These are phyloP conservation scores for Solanum hybrid DNA, from an alignment of 305 asterid species.

Conservation along the genomic window DNA sequence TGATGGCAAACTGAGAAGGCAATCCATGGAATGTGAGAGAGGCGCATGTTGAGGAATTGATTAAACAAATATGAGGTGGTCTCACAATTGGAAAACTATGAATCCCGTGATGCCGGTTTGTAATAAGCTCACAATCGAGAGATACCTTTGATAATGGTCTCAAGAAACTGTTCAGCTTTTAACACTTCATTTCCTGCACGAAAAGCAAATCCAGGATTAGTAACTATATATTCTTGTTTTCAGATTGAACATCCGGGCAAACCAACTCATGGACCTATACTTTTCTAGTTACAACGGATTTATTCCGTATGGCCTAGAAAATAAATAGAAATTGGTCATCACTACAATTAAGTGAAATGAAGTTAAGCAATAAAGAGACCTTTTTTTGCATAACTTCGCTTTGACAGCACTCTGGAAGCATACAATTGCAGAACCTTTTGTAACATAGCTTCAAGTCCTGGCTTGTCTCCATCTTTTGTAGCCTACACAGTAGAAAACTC, in stretches of 20 bases:
- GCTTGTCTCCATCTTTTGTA: conserved; percentile 84
- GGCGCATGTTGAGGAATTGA: background rate
- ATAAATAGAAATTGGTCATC: background rate
- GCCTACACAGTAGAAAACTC: conserved; percentile 38
- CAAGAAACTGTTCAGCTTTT: conserved; percentile 74
- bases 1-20: background rate
- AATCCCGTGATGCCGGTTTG: background rate
- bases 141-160: conserved; percentile 71
- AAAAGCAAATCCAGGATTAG: conserved; percentile 19
- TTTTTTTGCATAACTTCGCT: conserved; percentile 83
- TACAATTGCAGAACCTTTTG: conserved; percentile 86
- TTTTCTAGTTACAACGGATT: background rate
- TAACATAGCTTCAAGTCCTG: conserved; percentile 95
- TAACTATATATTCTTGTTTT: background rate
- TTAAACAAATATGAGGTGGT: background rate
- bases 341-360: background rate
- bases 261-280: background rate
- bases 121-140: background rate
- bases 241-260: background rate
- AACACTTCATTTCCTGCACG: conserved; percentile 61
- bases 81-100: background rate
- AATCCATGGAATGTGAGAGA: background rate
- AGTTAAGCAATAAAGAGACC: conserved; percentile 22
- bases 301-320: background rate
- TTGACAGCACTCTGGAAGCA: conserved; percentile 81